Percentiles rank a stretch among this genome's conserved stretches.
Conservation (phyloP, 2,329 filamentous ascomycete genomes). For the Alternaria consortialis region DNA sequence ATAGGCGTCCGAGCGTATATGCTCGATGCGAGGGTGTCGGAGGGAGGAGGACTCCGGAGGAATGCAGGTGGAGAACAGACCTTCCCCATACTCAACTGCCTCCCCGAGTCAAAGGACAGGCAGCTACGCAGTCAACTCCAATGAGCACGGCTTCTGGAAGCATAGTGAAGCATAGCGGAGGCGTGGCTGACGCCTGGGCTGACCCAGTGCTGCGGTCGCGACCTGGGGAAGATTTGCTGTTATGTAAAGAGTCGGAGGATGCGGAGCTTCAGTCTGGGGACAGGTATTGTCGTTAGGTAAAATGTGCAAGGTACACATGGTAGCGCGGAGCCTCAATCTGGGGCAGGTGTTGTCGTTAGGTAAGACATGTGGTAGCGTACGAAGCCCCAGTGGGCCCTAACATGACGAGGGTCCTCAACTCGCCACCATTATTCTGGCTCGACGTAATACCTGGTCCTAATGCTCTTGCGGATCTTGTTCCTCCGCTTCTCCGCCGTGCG, state of each 20-base stretch:
- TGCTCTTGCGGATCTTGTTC: slow-evolving; percentile 62
- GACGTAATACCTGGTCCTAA: slow-evolving; percentile 56
- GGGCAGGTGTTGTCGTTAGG: slow-evolving; percentile 10
- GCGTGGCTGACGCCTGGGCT: slow-evolving; percentile 2
- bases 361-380: slow-evolving; percentile 11
- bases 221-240: slow-evolving; percentile 16
- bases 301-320: not conserved
- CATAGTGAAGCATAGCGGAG: not conserved
- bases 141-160: slow-evolving; percentile 7
- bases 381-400: not conserved
- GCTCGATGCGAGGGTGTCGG: not conserved
- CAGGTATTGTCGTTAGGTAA: slow-evolving; percentile 10
- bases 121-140: not conserved
- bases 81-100: not conserved
- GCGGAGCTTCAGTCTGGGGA: slow-evolving; percentile 12
- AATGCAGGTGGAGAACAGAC: slow-evolving; percentile 1
- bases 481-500: slow-evolving; percentile 61
- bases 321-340: slow-evolving; percentile 11
- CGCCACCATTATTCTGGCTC: slow-evolving; percentile 22
- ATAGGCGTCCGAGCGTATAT: not conserved
- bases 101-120: not conserved
- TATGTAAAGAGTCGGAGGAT: slow-evolving; percentile 6
- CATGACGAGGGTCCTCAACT: not conserved
- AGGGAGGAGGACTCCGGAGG: not conserved
- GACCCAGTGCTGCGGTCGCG: slow-evolving; percentile 13